Conservation (phyloP, 1,284 basidiomycete species). For the Ustilago crameri region DNA sequence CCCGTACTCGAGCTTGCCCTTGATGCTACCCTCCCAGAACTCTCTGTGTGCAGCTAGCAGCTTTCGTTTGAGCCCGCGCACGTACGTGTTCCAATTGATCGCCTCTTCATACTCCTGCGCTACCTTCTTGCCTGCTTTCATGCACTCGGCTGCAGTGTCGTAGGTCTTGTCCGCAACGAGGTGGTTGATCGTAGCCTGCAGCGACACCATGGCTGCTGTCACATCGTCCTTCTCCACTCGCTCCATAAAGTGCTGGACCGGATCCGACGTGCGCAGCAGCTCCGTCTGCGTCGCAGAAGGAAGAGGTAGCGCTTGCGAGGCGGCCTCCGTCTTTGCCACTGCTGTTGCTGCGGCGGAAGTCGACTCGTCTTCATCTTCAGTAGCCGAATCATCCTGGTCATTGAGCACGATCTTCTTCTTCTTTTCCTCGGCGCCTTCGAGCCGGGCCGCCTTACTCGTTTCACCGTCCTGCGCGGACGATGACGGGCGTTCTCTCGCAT, state of each 20-base stretch:
- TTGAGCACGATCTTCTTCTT: constrained; percentile 10
- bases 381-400: constrained; percentile 31
- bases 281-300: neutral
- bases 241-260: constrained; percentile 34
- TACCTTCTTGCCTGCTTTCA: constrained; percentile 30
- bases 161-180: constrained; percentile 29
- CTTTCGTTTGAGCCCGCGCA: constrained; percentile 28
- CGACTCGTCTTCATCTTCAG: constrained; percentile 44
- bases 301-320: constrained; percentile 1
- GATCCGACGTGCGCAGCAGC: constrained; percentile 20
- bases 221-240: constrained; percentile 47
- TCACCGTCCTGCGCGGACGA: constrained; percentile 2
- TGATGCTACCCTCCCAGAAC: constrained; percentile 38
- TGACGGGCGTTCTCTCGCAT: constrained; percentile 1
- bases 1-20: constrained; percentile 26
- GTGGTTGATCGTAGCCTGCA: constrained; percentile 41
- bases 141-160: constrained; percentile 14
- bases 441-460: constrained; percentile 11
- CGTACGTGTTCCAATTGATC: constrained; percentile 42
- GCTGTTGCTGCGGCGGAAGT: constrained; percentile 1
- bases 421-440: constrained; percentile 5
- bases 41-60: constrained; percentile 21
- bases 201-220: constrained; percentile 37
- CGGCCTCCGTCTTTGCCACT: neutral
- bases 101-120: constrained; percentile 50